Evolutionary conservation across 345 rosid species (phyloP).

Genomic region (Crucihimalaya himalaica): DNA sequence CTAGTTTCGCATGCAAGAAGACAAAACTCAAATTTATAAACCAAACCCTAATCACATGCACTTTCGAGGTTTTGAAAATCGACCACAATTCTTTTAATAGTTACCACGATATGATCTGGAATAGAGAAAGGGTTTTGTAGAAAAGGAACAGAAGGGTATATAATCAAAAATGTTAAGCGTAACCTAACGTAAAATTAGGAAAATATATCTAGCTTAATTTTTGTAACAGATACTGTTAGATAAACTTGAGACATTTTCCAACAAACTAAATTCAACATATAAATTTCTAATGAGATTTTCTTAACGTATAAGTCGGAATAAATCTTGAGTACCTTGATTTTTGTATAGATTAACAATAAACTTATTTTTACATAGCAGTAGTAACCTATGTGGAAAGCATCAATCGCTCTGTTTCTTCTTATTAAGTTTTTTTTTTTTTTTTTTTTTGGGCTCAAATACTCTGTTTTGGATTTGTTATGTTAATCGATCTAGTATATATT

Average conservation of each 20-base stretch:
- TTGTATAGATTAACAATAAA: not conserved
- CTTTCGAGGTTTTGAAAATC: not conserved
- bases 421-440: not conserved
- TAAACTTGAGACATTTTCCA: not conserved
- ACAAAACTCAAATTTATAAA: not conserved
- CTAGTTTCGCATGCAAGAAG: not conserved
- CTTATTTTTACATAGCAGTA: not conserved
- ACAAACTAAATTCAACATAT: constrained; percentile 1
- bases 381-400: too few relatives aligned
- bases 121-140: not conserved
- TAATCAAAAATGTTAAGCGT: not conserved
- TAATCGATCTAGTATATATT: not conserved
- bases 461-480: not conserved
- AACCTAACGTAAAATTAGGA: not conserved
- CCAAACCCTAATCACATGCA: not conserved
- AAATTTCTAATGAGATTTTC: not conserved
- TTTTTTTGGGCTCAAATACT: not conserved
- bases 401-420: not conserved
- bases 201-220: not conserved
- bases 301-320: not conserved
- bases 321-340: not conserved
- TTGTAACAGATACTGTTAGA: not conserved
- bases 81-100: not conserved
- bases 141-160: not conserved
- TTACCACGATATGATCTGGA: not conserved